Base-by-base conservation (phyloP, 495 filamentous ascomycete species). In the Astrocystis sublimbata region DNA sequence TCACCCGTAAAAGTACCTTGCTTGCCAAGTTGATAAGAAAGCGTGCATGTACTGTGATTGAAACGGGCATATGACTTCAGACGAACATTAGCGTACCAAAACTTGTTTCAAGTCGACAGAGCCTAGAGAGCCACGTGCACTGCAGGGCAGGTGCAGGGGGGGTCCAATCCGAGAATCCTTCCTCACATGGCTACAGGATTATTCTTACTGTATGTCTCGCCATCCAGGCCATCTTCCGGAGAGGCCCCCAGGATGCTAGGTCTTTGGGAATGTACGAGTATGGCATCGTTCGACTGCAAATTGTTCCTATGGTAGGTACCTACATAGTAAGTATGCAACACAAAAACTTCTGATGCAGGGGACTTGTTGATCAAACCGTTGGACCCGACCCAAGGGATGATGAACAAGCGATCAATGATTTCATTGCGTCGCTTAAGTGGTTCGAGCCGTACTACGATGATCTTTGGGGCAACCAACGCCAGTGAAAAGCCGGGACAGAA, bases 81-180 rank as follows among this genome's bases (percentile, higher is more conserved):
- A 7, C 12, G n/a, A n/a, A n/a, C n/a, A n/a, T n/a, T 35, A 52
- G 26, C 4, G 46, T 30, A 28, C 45, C 28, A 30, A 30, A 1
- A 17, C n/a, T 19, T 7, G 45, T 40, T 53, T 61, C 46, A 46
- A 43, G 57, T 49, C 28, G 13, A 49, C 26, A 41, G 13, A 6
- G 26, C 24, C 47, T 61, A 4, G 36, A 42, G 49, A 43, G 40
- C 60, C 60, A 62, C 60, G 60, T 62, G 52, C 46, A 40, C 26
- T 40, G 42, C 60, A 57, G 36, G n/a, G n/a, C n/a, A n/a, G n/a
- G n/a, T n/a, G n/a, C n/a, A n/a, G n/a, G n/a, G n/a, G n/a, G 60
- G 60, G 42, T 55, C 12, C 12, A 31, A 36, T 15, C 17, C 41
- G 24, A 49, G 24, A 30, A 31, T 28, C 9, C 7, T 49, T 31